Evolutionary conservation across 805 yeast species (phyloP), one percentile per base, ranked within the genome.

Genomic region (Candida ficus): DNA sequence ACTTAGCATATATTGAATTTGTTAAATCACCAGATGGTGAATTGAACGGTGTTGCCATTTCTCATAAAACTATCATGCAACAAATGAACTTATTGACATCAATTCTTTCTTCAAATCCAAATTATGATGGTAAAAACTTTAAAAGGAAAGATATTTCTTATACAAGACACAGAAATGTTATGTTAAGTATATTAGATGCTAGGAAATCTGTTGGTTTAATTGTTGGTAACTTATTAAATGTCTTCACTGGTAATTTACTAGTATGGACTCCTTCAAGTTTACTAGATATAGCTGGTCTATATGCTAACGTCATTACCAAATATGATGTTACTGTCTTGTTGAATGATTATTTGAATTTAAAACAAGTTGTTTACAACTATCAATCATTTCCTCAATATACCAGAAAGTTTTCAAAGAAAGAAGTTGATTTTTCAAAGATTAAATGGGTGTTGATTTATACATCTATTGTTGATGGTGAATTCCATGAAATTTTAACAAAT

Each of bases 371-470:
- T 1, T 90, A 86, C 54, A 93, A 93, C 61, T 93, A 93, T 60
- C 95, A 93, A 58, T 82, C 86, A 12, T 80, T 83, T 41, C 99
- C 99, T 0, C 81, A 81, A 50, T 71, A 82, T 36, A 86, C 96
- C 1, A 70, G 95, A 35, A 85, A 86, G 42, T 90, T 71, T 57
- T 83, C 84, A 30, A 85, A 82, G 50, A 77, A 82, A 34, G 78
- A 76, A 44, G 76, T 78, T 38, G 89, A 90, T 56, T 70, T 93
- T 28, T 77, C 90, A 0, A 73, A 84, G 20, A 80, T 93, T 3
- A 78, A 80, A 50, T 90, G 96, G 91, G 95, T 95, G 35, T 63
- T 93, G 28, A 88, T 95, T 10, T 88, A 88, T 49, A 84, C 96
- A 2, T 71, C 83, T 7, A 84, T 95, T 1, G 88, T 90, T 5